phyloP scores from a whole-genome alignment of 176 grass and related monocot species.

The Carex kokanica region DNA sequence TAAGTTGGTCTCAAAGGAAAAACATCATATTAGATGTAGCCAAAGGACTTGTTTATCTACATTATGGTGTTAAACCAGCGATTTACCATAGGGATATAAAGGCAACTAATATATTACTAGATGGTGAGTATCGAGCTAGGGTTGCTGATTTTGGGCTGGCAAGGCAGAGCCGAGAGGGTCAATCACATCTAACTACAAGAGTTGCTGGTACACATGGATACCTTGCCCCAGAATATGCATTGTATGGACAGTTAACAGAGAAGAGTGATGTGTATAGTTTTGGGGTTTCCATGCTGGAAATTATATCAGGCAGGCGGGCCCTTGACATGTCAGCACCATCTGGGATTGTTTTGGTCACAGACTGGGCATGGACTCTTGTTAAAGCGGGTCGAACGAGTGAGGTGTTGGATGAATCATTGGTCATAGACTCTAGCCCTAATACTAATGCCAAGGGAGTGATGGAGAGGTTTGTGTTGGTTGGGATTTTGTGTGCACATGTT shows the following conservation, averaged over 20 bases:
- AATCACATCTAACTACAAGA: conserved; percentile 88
- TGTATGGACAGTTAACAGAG: conserved; percentile 94
- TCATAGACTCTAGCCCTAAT: conserved; percentile 22
- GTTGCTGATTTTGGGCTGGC: conserved; percentile 89
- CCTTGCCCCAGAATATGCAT: conserved; percentile 90
- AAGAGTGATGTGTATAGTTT: conserved; percentile 98
- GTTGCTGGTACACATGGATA: conserved; percentile 94
- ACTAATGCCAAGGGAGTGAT: conserved; percentile 33
- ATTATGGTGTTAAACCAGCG: conserved; percentile 84
- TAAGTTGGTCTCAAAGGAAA: conserved; percentile 61
- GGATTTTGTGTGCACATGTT: conserved; percentile 81
- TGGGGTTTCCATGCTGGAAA: conserved; percentile 77
- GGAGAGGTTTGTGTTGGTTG: conserved; percentile 81
- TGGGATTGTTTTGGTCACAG: conserved; percentile 69
- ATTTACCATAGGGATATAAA: conserved; percentile 97
- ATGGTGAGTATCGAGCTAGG: conserved; percentile 58
- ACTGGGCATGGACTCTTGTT: conserved; percentile 83
- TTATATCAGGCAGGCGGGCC: conserved; percentile 59
- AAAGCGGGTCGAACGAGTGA: conserved; percentile 45
- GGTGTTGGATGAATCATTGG: conserved; percentile 41
- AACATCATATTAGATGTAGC: conserved; percentile 67
- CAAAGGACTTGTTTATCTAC: conserved; percentile 77
- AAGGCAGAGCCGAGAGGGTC: conserved; percentile 70
- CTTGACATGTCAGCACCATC: conserved; percentile 66
- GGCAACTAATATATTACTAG: conserved; percentile 85